A percentile compares a stretch with the other conserved stretches of the same genome.
phyloP scores from a whole-genome alignment of 2,329 filamentous ascomycete species.

The Colletotrichum kahawae region DNA sequence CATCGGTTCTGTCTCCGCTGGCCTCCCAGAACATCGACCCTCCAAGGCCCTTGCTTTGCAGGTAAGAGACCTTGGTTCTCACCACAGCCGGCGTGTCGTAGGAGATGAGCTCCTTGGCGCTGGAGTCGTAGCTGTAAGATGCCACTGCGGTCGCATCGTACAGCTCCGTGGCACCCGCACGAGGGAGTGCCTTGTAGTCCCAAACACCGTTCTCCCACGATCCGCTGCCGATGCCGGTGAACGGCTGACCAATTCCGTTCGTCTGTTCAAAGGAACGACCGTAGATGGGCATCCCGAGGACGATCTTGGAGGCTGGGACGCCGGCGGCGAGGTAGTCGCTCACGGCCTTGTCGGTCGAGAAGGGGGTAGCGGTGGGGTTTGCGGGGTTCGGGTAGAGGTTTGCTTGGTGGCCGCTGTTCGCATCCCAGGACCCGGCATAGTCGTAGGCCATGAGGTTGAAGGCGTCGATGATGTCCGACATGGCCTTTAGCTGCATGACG shows the following conservation, averaged over 20 bases:
- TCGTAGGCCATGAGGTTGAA: conserved; percentile 77
- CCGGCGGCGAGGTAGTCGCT: conserved; percentile 67
- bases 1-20: conserved; percentile 67
- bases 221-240: conserved; percentile 67
- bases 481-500: conserved; percentile 46
- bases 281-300: conserved; percentile 82
- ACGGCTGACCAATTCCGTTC: conserved; percentile 68
- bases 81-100: conserved; percentile 72
- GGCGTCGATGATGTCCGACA: conserved; percentile 50
- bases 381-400: conserved; percentile 67
- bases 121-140: conserved; percentile 73
- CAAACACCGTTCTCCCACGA: conserved; percentile 78
- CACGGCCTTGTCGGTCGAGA: conserved; percentile 70
- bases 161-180: conserved; percentile 59
- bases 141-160: conserved; percentile 65
- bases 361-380: conserved; percentile 68
- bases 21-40: conserved; percentile 90
- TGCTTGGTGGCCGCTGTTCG: conserved; percentile 68
- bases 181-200: conserved; percentile 82
- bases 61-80: conserved; percentile 67
- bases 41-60: conserved; percentile 66
- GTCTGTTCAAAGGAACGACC: conserved; percentile 70
- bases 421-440: conserved; percentile 73
- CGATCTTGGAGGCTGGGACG: conserved; percentile 69
- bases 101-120: conserved; percentile 67